These are phyloP conservation scores for Thielaviopsis ethacetica DNA, from an alignment of 2,329 filamentous ascomycete genomes.

Conservation along the genomic window DNA sequence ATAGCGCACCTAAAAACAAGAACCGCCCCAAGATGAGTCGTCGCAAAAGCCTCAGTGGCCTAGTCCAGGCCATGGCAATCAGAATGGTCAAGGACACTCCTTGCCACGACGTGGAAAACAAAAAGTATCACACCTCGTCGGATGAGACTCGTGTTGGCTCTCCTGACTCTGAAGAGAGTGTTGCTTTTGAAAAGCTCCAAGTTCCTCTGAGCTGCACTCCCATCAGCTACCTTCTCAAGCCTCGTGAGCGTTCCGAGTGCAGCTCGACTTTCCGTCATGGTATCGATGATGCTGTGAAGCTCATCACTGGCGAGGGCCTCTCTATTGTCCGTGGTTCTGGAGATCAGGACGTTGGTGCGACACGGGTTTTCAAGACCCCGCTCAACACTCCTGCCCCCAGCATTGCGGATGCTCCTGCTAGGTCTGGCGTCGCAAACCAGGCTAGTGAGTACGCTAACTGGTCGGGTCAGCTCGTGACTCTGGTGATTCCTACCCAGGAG, in stretches of 20 bases:
- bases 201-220: neutral
- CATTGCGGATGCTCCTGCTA: conserved; percentile 2
- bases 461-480: conserved; percentile 7
- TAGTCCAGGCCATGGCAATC: conserved; percentile 10
- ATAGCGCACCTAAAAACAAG: neutral
- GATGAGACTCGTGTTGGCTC: neutral
- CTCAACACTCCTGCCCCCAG: conserved; percentile 6
- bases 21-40: conserved; percentile 3
- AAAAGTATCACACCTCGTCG: neutral
- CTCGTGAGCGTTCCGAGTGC: conserved; percentile 10
- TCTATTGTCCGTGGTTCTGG: neutral
- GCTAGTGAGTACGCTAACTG: neutral
- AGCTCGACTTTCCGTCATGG: conserved; percentile 11
- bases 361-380: conserved; percentile 4
- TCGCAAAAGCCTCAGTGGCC: conserved; percentile 10
- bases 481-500: conserved; percentile 7
- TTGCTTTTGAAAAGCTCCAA: neutral
- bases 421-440: neutral
- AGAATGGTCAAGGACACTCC: conserved; percentile 5
- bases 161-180: neutral
- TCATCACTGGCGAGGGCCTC: conserved; percentile 9
- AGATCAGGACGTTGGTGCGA: neutral
- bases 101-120: neutral
- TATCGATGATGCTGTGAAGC: conserved; percentile 11
- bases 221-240: conserved; percentile 8